Conservation (phyloP, 257 asterid species). For the Avicennia marina region DNA sequence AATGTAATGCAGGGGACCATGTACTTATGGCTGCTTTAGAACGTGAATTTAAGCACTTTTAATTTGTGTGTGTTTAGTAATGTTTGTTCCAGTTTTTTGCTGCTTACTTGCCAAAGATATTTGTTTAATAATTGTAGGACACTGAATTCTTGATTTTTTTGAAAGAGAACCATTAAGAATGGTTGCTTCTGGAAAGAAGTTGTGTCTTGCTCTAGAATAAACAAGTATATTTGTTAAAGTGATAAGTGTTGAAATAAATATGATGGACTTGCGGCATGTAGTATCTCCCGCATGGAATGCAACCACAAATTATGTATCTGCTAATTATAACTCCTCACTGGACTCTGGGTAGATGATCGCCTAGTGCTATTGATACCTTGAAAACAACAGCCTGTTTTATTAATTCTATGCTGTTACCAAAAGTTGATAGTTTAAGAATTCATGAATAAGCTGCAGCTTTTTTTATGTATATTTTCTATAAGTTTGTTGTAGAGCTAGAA, state of each 20-base stretch:
- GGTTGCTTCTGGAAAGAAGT: neutral
- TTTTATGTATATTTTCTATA: neutral
- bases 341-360: neutral
- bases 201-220: neutral
- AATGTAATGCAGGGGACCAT: conserved; percentile 23
- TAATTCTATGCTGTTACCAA: neutral
- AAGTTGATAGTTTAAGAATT: neutral
- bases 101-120: neutral
- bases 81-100: conserved; percentile 10
- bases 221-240: too few species aligned
- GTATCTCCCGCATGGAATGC: neutral
- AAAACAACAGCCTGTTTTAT: neutral
- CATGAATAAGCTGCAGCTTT: neutral
- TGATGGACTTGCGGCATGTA: too few species aligned
- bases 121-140: conserved; percentile 3
- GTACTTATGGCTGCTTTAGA: conserved; percentile 18
- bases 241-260: too few species aligned
- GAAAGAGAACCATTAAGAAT: conserved; percentile 6
- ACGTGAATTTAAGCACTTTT: conserved; percentile 13
- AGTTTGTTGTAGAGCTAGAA: neutral
- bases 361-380: neutral
- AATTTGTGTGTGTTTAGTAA: conserved; percentile 20
- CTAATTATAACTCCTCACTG: neutral
- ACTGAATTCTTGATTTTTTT: conserved; percentile 1
- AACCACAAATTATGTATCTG: neutral